These are phyloP conservation scores for Rhodocollybia butyracea DNA, from an alignment of 768 basidiomycete genomes.

Conservation along the genomic window DNA sequence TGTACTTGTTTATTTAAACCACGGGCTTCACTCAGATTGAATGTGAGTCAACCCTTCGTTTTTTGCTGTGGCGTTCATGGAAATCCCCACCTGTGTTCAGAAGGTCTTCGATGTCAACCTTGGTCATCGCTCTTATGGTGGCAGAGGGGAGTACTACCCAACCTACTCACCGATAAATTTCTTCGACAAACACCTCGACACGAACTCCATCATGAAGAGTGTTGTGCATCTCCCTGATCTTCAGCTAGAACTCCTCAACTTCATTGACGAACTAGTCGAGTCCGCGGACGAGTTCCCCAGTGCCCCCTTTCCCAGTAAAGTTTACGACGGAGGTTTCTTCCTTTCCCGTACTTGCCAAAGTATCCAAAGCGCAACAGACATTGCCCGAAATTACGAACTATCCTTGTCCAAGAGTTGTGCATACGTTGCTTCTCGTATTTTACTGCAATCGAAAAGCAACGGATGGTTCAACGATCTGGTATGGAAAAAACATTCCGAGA, in stretches of 20 bases:
- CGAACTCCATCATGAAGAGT: not conserved
- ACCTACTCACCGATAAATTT: not conserved
- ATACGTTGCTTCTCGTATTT: not conserved
- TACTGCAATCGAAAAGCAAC: not conserved
- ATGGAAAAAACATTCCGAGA: not conserved
- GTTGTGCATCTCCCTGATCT: not conserved
- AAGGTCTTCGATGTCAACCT: not conserved
- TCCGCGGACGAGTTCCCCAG: not conserved
- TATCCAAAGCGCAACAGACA: not conserved
- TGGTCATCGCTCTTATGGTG: not conserved
- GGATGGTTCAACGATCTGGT: not conserved
- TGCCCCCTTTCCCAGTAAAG: not conserved
- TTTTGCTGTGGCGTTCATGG: not conserved
- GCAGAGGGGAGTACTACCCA: not conserved
- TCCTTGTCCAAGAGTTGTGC: not conserved
- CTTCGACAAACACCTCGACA: not conserved
- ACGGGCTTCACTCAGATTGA: too few species aligned
- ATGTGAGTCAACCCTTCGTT: too few species aligned
- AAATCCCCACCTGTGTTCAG: not conserved
- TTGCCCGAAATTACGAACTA: not conserved
- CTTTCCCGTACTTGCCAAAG: too few species aligned
- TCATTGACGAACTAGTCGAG: not conserved
- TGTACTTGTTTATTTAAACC: too few species aligned
- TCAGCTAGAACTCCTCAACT: not conserved
- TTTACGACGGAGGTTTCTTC: too few species aligned